phyloP scores from a whole-genome alignment of 345 rosid genomes.

The Stellera chamaejasme region DNA sequence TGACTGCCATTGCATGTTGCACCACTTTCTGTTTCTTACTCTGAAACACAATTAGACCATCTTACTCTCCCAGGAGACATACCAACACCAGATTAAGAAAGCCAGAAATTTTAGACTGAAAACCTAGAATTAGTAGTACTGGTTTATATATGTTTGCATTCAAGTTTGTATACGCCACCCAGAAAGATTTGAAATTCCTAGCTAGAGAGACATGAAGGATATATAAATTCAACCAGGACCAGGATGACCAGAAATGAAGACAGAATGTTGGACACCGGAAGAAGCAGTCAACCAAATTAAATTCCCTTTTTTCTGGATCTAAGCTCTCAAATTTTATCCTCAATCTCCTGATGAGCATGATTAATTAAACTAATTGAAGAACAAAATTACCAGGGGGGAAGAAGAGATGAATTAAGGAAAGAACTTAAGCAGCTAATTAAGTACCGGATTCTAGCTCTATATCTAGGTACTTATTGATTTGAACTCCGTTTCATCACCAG shows the following conservation, averaged over 20 bases:
- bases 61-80: constrained; percentile 1
- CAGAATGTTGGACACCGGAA: neutral
- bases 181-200: no score
- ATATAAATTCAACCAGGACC: neutral
- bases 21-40: constrained; percentile 40
- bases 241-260: neutral
- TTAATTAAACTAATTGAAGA: constrained; percentile 23
- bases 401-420: constrained; percentile 5
- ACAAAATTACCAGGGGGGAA: constrained; percentile 11
- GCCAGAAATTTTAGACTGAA: no score
- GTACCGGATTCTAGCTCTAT: constrained; percentile 16
- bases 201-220: no score
- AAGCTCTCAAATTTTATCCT: constrained; percentile 26
- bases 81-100: constrained; percentile 2
- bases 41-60: constrained; percentile 23
- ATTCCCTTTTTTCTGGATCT: constrained; percentile 17
- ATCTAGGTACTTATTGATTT: constrained; percentile 23
- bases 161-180: no score
- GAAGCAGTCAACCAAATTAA: constrained; percentile 9
- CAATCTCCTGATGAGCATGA: constrained; percentile 19
- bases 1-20: constrained; percentile 6
- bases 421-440: constrained; percentile 13
- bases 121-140: no score
- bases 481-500: constrained; percentile 2
- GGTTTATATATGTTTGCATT: no score